Conservation (phyloP, 2,329 filamentous ascomycete species). For the Davidsoniella eucalypti region DNA sequence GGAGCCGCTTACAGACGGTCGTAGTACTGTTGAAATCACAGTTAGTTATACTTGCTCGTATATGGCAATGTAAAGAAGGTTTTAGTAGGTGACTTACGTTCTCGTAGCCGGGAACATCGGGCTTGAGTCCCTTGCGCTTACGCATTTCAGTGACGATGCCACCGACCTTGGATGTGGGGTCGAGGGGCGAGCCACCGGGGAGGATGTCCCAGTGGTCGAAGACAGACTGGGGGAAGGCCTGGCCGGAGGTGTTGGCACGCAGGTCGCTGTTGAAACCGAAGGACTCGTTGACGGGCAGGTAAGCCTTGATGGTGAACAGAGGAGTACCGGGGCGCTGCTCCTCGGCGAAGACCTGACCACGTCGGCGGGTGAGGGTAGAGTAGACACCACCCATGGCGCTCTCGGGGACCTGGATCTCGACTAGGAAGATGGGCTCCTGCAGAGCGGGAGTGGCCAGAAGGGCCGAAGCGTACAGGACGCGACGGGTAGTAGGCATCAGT, state of each 20-base stretch:
- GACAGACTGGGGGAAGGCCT: slow-evolving; percentile 97
- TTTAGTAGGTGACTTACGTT: slow-evolving; percentile 48
- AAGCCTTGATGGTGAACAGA: slow-evolving; percentile 96
- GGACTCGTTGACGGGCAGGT: slow-evolving; percentile 90
- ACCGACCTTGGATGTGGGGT: slow-evolving; percentile 67
- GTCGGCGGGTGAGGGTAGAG: slow-evolving; percentile 89
- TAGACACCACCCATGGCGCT: slow-evolving; percentile 99
- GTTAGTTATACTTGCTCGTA: background rate
- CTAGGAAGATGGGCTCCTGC: slow-evolving; percentile 94
- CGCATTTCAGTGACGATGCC: slow-evolving; percentile 75
- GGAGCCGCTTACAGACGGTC: slow-evolving; percentile 12
- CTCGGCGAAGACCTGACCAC: slow-evolving; percentile 98
- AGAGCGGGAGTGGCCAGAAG: slow-evolving; percentile 84
- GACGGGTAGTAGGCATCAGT: slow-evolving; percentile 93
- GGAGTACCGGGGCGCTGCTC: slow-evolving; percentile 97
- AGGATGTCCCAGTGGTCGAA: slow-evolving; percentile 99
- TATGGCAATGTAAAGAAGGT: background rate
- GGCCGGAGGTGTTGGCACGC: slow-evolving; percentile 79
- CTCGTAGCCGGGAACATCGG: slow-evolving; percentile 77
- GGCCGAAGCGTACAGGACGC: slow-evolving; percentile 86
- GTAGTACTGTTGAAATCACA: slow-evolving; percentile 8
- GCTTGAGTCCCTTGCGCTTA: slow-evolving; percentile 99
- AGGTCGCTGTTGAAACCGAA: slow-evolving; percentile 99
- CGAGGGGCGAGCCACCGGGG: slow-evolving; percentile 82
- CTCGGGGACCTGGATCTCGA: slow-evolving; percentile 98